Base-by-base conservation (phyloP, 2,329 filamentous ascomycete species). In the Aulographum hederae region DNA sequence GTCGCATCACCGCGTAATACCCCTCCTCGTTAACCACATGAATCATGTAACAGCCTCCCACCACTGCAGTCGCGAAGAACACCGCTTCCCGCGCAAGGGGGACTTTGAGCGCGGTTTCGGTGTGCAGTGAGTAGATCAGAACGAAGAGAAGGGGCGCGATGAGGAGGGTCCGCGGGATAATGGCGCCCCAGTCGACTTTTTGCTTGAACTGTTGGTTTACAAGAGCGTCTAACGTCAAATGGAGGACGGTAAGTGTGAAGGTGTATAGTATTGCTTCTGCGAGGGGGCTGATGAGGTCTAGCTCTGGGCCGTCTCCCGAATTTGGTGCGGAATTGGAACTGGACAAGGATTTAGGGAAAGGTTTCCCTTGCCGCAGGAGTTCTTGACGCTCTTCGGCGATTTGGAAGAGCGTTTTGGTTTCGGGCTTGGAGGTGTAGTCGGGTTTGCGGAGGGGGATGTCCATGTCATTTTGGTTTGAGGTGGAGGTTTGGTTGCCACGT, bases 1-100 rank as follows among this genome's bases (percentile, higher is more conserved):
- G 73, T 58, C 93, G 91, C 81, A 95, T 85, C 14, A 92, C 73
- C 5, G 78, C 78, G 42, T 91, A 72, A 46, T 94, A 95, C 4
- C 76, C 71, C 40, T 73, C 69, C 18, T 61, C 65, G 46, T 94
- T 95, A 17, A 78, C 82, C 32, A 85, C 71, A 41, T 79, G 63
- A 30, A 95, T 74, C 38, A 94, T 60, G 51, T 82, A 85, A 53
- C 73, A 80, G 2, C 89, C 89, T 0, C 70, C 59, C 6, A 47
- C 50, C 5, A 75, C 52, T 40, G 75, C 72, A 16, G 64, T 57
- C 12, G 46, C 46, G 37, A 82, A 65, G 57, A 86, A 89, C 32
- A 79, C 43, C 2, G 57, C 19, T 37, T 67, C 58, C 38, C 52
- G 48, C 5, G 54, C 23, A 2, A 58, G 46, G 26, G 60, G 57